Percentiles rank a stretch among this genome's conserved stretches.
These are phyloP conservation scores for Nicotiana knightiana DNA, from an alignment of 257 asterid species.

Conservation along the genomic window DNA sequence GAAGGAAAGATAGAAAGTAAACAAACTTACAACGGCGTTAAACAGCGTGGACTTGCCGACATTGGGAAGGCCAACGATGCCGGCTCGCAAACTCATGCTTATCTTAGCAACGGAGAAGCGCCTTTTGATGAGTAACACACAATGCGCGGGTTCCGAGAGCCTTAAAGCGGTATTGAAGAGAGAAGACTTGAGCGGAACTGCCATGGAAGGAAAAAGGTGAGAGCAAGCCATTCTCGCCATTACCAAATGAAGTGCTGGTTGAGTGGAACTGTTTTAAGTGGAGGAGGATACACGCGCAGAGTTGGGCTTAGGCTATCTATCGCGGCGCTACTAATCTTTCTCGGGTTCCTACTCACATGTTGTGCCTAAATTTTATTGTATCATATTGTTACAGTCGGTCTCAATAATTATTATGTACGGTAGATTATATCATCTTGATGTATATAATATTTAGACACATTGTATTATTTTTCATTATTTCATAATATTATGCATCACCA, in stretches of 20 bases:
- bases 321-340: not conserved
- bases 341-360: not conserved
- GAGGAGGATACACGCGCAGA: not conserved
- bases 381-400: too few species aligned
- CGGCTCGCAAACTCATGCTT: constrained; percentile 89
- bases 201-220: constrained; percentile 52
- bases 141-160: constrained; percentile 31
- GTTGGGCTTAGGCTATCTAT: not conserved
- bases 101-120: constrained; percentile 60
- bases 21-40: constrained; percentile 81
- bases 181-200: constrained; percentile 38
- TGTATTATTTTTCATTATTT: too few species aligned
- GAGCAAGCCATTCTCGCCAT: constrained; percentile 74
- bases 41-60: constrained; percentile 96
- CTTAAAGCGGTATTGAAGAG: constrained; percentile 15
- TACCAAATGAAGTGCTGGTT: not conserved
- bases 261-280: not conserved
- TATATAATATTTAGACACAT: too few species aligned
- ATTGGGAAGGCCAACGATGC: constrained; percentile 97
- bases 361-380: too few species aligned
- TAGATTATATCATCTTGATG: too few species aligned
- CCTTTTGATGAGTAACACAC: constrained; percentile 37
- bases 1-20: not conserved
- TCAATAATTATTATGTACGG: fast-evolving
- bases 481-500: too few species aligned